Base-by-base conservation (phyloP, 129 eudicot species). In the Flaveria trinervia region DNA sequence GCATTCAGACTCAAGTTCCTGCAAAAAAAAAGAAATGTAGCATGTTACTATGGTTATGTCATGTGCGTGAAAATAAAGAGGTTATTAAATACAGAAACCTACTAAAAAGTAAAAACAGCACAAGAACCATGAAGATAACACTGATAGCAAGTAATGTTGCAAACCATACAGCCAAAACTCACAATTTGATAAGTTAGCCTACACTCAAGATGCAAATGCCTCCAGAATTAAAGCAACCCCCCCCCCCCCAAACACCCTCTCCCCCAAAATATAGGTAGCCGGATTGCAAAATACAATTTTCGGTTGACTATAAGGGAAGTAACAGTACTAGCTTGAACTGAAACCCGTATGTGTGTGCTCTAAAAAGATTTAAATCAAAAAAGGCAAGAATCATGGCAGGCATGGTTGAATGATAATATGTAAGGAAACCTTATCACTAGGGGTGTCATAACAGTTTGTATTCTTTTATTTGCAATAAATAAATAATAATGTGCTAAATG, bases 1-100 rank as follows among this genome's bases (percentile, higher is more conserved):
- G 87, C 78, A 39, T 82, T 77, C 44, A 76, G 79, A 65, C 85
- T 81, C 82, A 84, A 75, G 59, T 68, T 82, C 85, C 93, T 88
- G 88, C 80, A 45, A 69, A 55, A 20, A 20, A 20, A 30, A 8
- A 0, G 43, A 51, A 55, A 16, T 13, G 10, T 3, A 2, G 39
- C 39, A 73, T 51, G 62, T 81, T 44, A 81, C 13, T 13, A 67
- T 85, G 12, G 60, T 49, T 48, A 20, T 1, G 14, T 20, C 22
- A 20, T 20, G 22, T 20, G 22, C 43, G 43, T 70, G 59, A 16
- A 64, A 52, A 60, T 12, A 52, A 20, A 20, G 22, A 49, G 28
- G 28, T n/a, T 3, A 66, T 11, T 5, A 41, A 65, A 22, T 36
- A 74, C 15, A 23, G 5, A 55, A 51, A 39, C 45, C 68, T 36